phyloP scores from a whole-genome alignment of 495 filamentous ascomycete genomes.

The Rhypophila decipiens region DNA sequence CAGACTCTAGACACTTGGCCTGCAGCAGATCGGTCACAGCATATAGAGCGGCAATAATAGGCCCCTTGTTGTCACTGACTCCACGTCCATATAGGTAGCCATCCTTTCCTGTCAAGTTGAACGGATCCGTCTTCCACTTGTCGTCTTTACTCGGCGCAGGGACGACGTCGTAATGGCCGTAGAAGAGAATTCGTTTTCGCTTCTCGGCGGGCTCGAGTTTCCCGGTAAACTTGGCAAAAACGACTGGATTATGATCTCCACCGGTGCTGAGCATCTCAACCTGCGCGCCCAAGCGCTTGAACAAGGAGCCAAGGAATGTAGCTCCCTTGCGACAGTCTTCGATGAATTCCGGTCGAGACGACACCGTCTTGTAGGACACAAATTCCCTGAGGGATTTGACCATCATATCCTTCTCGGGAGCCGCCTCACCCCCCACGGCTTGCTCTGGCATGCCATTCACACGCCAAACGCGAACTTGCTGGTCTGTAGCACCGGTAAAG shows the following conservation, averaged over 20 bases:
- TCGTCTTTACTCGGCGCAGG: slow-evolving; percentile 69
- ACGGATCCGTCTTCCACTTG: slow-evolving; percentile 84
- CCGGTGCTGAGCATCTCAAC: slow-evolving; percentile 78
- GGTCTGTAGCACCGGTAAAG: slow-evolving; percentile 93
- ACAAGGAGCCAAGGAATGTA: slow-evolving; percentile 78
- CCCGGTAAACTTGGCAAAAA: slow-evolving; percentile 80
- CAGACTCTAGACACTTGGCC: slow-evolving; percentile 68
- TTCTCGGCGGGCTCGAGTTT: slow-evolving; percentile 47
- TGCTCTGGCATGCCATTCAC: slow-evolving; percentile 52
- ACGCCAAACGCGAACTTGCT: slow-evolving; percentile 83
- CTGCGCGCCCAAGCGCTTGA: slow-evolving; percentile 82
- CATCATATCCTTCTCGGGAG: slow-evolving; percentile 64
- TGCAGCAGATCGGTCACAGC: slow-evolving; percentile 82
- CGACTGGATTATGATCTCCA: slow-evolving; percentile 72
- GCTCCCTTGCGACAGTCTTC: slow-evolving; percentile 91
- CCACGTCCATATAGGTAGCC: slow-evolving; percentile 97
- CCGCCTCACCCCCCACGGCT: slow-evolving; percentile 22
- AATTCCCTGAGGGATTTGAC: slow-evolving; percentile 76
- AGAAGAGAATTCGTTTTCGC: slow-evolving; percentile 87
- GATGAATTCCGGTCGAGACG: slow-evolving; percentile 71
- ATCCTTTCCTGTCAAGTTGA: slow-evolving; percentile 74
- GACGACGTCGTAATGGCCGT: slow-evolving; percentile 99
- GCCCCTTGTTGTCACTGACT: slow-evolving; percentile 94
- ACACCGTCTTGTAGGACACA: slow-evolving; percentile 84
- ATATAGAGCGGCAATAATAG: slow-evolving; percentile 85